Conservation (phyloP, 2,329 filamentous ascomycete genomes). For the Mycosphaerella sp. region DNA sequence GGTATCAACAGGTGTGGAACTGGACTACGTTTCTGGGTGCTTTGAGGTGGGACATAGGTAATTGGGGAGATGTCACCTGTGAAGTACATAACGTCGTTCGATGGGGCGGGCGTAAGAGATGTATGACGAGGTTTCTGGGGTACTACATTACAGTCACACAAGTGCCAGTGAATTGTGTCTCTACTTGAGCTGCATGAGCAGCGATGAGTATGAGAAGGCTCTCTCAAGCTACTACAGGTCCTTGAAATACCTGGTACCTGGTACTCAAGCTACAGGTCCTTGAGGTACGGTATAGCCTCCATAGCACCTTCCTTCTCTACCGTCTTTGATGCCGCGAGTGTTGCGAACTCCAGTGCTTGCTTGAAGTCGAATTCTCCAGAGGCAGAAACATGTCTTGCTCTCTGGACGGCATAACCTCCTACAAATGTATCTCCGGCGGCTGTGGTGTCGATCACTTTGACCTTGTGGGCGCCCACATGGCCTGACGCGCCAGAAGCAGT, state of each 20-base stretch:
- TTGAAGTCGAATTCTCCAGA: slow-evolving; percentile 46
- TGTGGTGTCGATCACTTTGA: slow-evolving; percentile 82
- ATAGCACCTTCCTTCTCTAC: slow-evolving; percentile 60
- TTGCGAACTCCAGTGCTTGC: slow-evolving; percentile 55
- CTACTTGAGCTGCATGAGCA: too few relatives aligned
- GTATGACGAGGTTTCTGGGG: too few relatives aligned
- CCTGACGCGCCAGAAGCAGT: slow-evolving; percentile 22
- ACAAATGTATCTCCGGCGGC: slow-evolving; percentile 94
- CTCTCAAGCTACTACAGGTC: not conserved
- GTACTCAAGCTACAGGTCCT: slow-evolving; percentile 35
- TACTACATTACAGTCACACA: too few relatives aligned
- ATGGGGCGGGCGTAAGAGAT: too few relatives aligned
- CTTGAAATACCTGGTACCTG: not conserved
- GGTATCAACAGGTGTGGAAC: too few relatives aligned
- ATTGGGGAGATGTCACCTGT: too few relatives aligned
- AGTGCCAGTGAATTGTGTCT: too few relatives aligned
- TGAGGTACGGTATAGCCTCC: slow-evolving; percentile 59
- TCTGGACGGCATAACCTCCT: slow-evolving; percentile 72
- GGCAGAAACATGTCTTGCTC: slow-evolving; percentile 49
- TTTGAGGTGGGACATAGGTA: too few relatives aligned
- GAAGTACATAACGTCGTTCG: too few relatives aligned
- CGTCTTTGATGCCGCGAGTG: slow-evolving; percentile 58
- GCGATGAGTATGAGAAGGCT: too few relatives aligned
- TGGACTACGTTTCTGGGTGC: too few relatives aligned
- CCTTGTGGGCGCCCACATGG: slow-evolving; percentile 52